Evolutionary conservation across 2,329 filamentous ascomycete genomes (phyloP).

Genomic region (Hypoxylon sp.): DNA sequence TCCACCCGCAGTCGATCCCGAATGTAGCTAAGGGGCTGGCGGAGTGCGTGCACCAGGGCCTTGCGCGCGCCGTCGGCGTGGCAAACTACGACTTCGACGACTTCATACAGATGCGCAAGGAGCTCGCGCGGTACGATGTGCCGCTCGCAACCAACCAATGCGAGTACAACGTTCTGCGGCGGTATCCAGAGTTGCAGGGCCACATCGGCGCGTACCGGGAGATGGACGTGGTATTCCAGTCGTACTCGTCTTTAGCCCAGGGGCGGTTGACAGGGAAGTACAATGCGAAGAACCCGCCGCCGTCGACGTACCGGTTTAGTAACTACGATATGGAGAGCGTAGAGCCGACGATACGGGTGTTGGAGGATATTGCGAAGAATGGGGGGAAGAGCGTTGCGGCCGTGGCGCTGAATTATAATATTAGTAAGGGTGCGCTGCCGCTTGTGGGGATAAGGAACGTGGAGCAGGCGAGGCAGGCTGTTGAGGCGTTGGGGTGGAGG

Average conservation of each 20-base stretch:
- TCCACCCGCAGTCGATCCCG: neutral
- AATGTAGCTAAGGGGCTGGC: neutral
- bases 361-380: neutral
- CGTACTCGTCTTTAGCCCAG: neutral
- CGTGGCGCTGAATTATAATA: slow-evolving; percentile 5
- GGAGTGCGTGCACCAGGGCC: neutral
- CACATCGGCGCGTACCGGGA: neutral
- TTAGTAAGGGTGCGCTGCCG: slow-evolving; percentile 10
- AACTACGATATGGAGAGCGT: slow-evolving; percentile 1
- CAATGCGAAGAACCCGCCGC: neutral
- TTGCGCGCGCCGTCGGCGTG: neutral
- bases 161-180: neutral
- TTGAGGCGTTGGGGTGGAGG: slow-evolving; percentile 10
- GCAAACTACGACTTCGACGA: neutral
- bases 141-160: too few relatives aligned
- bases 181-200: neutral
- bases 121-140: neutral
- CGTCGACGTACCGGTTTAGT: neutral
- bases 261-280: neutral
- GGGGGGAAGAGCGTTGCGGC: slow-evolving; percentile 4
- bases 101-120: neutral
- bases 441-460: neutral
- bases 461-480: neutral
- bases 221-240: neutral
- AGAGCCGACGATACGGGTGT: neutral